Base-by-base conservation (phyloP, 805 yeast genomes). In the Pichia californica region DNA sequence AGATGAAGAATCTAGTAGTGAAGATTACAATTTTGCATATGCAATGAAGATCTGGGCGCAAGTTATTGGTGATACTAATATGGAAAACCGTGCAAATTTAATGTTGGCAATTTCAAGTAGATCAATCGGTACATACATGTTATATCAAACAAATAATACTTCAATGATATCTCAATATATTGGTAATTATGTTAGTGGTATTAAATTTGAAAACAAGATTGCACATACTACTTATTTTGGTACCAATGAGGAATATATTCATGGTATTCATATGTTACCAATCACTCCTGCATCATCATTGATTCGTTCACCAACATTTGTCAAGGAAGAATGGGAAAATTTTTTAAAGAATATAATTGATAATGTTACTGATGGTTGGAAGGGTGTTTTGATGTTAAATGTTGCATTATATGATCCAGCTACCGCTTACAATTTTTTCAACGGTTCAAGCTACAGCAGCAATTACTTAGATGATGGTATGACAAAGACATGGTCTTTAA, bases 401-500 rank as follows among this genome's bases (percentile, higher is more conserved):
- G 69, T 73, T 43, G 96, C 95, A 0, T 64, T 89, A 16, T 75
- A 63, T 54, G 85, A 88, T 56, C 89, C 96, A 1, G 52, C 59
- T 29, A 44, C 71, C 1, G 71, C 94, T 0, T 87, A 79, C 57
- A 51, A 64, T 2, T 88, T 76, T 63, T 87, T 86, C 58, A 58
- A 80, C 1, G 57, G 74, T 28, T 52, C 67, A 6, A 66, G 64
- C 43, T 88, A 86, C 72, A 57, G 68, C 36, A 64, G 67, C n/a
- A 54, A 60, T 4, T 73, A 71, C 50, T 74, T 89, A 38, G 97
- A 89, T 55, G 76, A 77, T 45, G 97, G 97, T 2, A 91, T 88
- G 71, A 80, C 91, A 23, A 67, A 80, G 49, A 83, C 96, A 0
- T 88, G 96, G 95, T 81, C 89, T 11, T 67, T 88, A 49, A 79